Conservation (phyloP, 352 stramenopile genomes). For the Pythium sp. region DNA sequence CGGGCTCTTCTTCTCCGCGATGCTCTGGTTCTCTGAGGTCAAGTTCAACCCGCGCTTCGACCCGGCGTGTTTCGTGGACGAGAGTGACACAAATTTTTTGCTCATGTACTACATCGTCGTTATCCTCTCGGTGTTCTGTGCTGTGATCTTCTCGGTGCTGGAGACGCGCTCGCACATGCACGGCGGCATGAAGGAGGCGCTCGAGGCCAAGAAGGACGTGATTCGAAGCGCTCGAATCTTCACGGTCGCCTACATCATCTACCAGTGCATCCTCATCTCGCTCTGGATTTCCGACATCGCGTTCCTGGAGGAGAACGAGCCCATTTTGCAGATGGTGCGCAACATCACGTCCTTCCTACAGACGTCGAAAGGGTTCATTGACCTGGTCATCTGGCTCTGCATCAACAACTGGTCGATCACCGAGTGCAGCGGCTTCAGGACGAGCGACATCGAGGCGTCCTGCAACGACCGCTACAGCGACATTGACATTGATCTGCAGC, state of each 20-base stretch:
- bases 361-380: slow-evolving; percentile 73
- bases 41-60: slow-evolving; percentile 50
- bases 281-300: slow-evolving; percentile 70
- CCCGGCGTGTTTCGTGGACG: slow-evolving; percentile 68
- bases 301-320: slow-evolving; percentile 32
- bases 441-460: slow-evolving; percentile 26
- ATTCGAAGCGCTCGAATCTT: slow-evolving; percentile 81
- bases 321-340: slow-evolving; percentile 38
- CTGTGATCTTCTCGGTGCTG: slow-evolving; percentile 58
- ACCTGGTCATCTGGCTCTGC: slow-evolving; percentile 81
- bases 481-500: slow-evolving; percentile 77
- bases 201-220: slow-evolving; percentile 78
- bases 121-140: slow-evolving; percentile 62
- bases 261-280: slow-evolving; percentile 81
- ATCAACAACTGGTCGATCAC: slow-evolving; percentile 55
- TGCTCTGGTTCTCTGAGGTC: slow-evolving; percentile 54
- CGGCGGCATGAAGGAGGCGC: slow-evolving; percentile 71
- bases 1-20: slow-evolving; percentile 43
- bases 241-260: slow-evolving; percentile 76
- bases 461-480: slow-evolving; percentile 51
- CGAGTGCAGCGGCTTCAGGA: slow-evolving; percentile 17
- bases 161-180: slow-evolving; percentile 73
- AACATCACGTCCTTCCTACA: slow-evolving; percentile 69
- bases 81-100: slow-evolving; percentile 60
- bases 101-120: slow-evolving; percentile 78